A percentile compares a stretch with the other conserved stretches of the same genome.
These are phyloP conservation scores for Cladophialophora yegresii DNA, from an alignment of 2,329 filamentous ascomycete genomes.

Conservation along the genomic window DNA sequence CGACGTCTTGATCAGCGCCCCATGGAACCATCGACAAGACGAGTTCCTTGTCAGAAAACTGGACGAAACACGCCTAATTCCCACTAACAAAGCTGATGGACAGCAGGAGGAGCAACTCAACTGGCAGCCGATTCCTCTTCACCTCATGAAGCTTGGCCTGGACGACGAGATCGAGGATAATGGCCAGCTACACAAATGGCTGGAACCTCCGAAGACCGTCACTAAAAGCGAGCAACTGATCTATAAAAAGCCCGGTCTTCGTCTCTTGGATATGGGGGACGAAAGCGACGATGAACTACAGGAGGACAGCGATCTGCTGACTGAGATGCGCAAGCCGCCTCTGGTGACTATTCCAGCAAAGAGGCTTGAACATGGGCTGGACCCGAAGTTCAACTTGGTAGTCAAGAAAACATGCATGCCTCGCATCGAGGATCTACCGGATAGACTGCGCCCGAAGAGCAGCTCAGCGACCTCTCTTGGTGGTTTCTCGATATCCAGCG, in stretches of 20 bases:
- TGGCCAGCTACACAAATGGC: slow-evolving; percentile 1
- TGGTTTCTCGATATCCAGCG: slow-evolving; percentile 26
- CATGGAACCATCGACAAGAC: not conserved
- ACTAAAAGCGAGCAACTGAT: slow-evolving; percentile 33
- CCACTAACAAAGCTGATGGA: not conserved
- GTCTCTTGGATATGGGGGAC: slow-evolving; percentile 26
- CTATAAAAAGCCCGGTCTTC: slow-evolving; percentile 32
- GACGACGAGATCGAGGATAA: slow-evolving; percentile 17
- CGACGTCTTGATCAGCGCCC: not conserved
- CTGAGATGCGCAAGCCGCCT: not conserved
- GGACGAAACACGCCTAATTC: not conserved
- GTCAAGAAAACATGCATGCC: slow-evolving; percentile 1
- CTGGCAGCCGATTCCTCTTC: slow-evolving; percentile 16
- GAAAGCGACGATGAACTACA: slow-evolving; percentile 25
- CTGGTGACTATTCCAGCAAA: slow-evolving; percentile 14
- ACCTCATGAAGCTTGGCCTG: not conserved
- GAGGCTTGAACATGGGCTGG: slow-evolving; percentile 1
- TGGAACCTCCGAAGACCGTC: slow-evolving; percentile 6
- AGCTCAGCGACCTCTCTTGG: not conserved
- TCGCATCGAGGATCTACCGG: not conserved
- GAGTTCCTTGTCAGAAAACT: slow-evolving; percentile 6
- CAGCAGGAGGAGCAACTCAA: slow-evolving; percentile 9
- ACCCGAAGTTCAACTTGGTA: not conserved
- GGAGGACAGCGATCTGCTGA: slow-evolving; percentile 16
- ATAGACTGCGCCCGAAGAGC: not conserved